Percentiles rank a stretch among this genome's conserved stretches.
phyloP scores from a whole-genome alignment of 495 filamentous ascomycete species.

The Hyaloscypha hepaticicola region DNA sequence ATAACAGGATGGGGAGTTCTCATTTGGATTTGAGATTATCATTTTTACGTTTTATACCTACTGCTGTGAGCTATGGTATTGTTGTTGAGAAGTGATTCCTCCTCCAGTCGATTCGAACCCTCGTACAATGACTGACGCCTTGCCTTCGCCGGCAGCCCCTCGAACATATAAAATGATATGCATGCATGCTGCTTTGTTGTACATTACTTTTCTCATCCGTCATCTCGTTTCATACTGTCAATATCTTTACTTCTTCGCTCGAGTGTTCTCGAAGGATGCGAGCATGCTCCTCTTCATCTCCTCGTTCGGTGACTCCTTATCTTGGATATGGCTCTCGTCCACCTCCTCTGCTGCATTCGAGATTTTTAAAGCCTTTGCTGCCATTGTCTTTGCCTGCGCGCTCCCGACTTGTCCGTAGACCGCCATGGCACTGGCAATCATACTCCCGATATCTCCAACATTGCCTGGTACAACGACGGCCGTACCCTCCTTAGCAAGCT shows the following conservation, averaged over 20 bases:
- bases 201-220: constrained; percentile 31
- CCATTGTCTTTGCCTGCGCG: constrained; percentile 70
- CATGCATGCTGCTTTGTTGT: constrained; percentile 30
- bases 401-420: constrained; percentile 94
- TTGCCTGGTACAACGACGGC: constrained; percentile 94
- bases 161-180: constrained; percentile 1
- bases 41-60: constrained; percentile 9
- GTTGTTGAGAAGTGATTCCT: constrained; percentile 20
- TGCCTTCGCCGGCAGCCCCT: background rate
- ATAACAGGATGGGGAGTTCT: background rate
- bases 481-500: constrained; percentile 89
- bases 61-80: constrained; percentile 8
- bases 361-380: constrained; percentile 44
- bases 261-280: constrained; percentile 53
- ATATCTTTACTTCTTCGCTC: constrained; percentile 39
- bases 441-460: constrained; percentile 92
- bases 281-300: constrained; percentile 51
- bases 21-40: constrained; percentile 16
- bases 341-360: constrained; percentile 31
- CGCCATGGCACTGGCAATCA: constrained; percentile 95
- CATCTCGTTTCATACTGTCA: background rate
- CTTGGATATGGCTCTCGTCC: constrained; percentile 25
- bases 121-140: constrained; percentile 11
- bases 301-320: constrained; percentile 33
- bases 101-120: background rate